A percentile compares a stretch with the other conserved stretches of the same genome.
phyloP scores from a whole-genome alignment of 495 filamentous ascomycete genomes.

The Poronia punctata region DNA sequence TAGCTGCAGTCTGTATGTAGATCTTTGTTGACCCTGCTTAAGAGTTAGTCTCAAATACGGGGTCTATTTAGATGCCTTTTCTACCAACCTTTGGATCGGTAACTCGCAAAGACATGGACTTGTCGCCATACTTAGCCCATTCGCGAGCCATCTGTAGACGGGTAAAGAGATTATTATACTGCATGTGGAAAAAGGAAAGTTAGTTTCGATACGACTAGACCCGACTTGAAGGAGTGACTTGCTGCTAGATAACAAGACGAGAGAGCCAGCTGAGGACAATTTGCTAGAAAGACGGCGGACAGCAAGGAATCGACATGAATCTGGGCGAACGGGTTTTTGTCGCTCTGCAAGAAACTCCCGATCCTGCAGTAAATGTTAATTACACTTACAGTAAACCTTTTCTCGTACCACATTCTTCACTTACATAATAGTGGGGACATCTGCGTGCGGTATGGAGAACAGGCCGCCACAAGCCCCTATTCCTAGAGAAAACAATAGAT shows the following conservation, averaged over 20 bases:
- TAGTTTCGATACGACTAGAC: too few species aligned
- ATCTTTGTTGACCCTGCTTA: conserved; percentile 25
- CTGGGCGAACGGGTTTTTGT: conserved; percentile 12
- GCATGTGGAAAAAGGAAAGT: too few species aligned
- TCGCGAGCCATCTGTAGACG: conserved; percentile 18
- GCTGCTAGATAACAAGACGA: conserved; percentile 34
- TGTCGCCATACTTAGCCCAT: conserved; percentile 13
- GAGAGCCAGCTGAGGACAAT: conserved; percentile 36
- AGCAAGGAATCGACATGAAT: conserved; percentile 1
- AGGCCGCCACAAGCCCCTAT: conserved; percentile 7
- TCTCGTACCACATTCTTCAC: too few species aligned
- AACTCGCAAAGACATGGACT: conserved; percentile 39
- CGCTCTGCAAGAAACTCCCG: conserved; percentile 15
- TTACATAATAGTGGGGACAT: too few species aligned
- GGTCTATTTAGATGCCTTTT: neutral
- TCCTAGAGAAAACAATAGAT: conserved; percentile 11
- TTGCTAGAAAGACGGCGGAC: conserved; percentile 28
- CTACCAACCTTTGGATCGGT: conserved; percentile 27
- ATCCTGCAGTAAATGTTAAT: conserved; percentile 5
- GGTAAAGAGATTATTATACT: conserved; percentile 17
- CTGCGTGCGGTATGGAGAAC: neutral
- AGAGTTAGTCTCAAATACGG: neutral
- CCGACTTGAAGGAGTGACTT: conserved; percentile 3
- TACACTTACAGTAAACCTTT: too few species aligned
- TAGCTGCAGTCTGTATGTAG: conserved; percentile 41